Evolutionary conservation across 768 basidiomycete genomes (phyloP), one percentile per base, ranked within the genome.

Genomic region (Amanita jacksonii): DNA sequence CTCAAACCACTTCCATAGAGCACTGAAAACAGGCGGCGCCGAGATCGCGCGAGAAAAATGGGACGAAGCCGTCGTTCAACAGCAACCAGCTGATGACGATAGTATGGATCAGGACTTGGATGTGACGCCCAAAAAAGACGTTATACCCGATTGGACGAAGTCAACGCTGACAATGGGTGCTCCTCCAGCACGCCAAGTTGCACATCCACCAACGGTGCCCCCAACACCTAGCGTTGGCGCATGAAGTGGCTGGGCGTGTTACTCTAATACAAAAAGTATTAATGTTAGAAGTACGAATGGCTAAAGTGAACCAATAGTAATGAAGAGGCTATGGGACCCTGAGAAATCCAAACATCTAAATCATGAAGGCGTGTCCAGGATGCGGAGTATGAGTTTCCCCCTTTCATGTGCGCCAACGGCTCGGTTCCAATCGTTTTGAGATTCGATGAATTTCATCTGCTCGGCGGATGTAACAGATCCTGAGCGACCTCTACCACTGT

Each of bases 141-240:
- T 83, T 37, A 61, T 90, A 27, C 88, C 88, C 3, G 88, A 91
- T 60, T 91, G 88, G 88, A 88, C 88, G 19, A 70, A 79, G 46
- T 66, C 68, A 8, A 71, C 77, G 4, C 63, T 90, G 38, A 65
- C 80, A 0, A 50, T 54, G 3, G 85, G 83, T 24, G 85, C 87
- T 13, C 81, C 83, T 3, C 58, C 37, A 6, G 30, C 37, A 7
- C 44, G 36, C 16, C 37, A 8, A 45, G 27, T 20, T 37, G 24
- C 18, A 3, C 33, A 31, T 45, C 44, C 44, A 18, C 44, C 44
- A 35, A 45, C 20, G 2, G 27, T 30, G n/a, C 44, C 44, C 15
- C 18, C 44, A 27, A 45, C 44, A 15, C 44, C 44, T 19, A 35
- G 24, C 2, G 44, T 45, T 10, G 37, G 28, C 18, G 37, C 44